These are phyloP conservation scores for Kazachstania taianensis DNA, from an alignment of 805 yeast genomes.

Conservation along the genomic window DNA sequence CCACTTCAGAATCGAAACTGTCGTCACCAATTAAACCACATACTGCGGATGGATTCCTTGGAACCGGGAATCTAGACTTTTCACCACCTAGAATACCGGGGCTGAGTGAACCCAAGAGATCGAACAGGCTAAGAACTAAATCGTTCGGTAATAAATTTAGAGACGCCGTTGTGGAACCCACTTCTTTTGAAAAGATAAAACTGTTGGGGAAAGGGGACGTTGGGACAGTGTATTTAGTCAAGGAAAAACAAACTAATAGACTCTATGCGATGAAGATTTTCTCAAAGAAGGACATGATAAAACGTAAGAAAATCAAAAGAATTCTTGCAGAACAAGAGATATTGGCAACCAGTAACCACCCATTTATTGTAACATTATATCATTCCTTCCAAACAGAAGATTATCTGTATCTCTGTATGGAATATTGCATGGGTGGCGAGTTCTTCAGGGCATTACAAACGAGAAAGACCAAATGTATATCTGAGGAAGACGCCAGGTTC, in stretches of 20 bases:
- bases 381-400: conserved; percentile 96
- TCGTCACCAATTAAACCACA: background rate
- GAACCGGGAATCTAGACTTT: no score
- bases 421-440: conserved; percentile 98
- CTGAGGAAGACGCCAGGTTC: conserved; percentile 82
- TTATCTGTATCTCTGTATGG: conserved; percentile 89
- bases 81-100: conserved; percentile 2
- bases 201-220: conserved; percentile 96
- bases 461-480: conserved; percentile 70
- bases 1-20: background rate
- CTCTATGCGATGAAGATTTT: conserved; percentile 89
- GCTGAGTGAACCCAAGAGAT: conserved; percentile 23
- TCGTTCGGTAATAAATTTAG: conserved; percentile 58
- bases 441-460: conserved; percentile 94
- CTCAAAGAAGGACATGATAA: conserved; percentile 86
- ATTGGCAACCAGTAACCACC: conserved; percentile 89
- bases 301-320: conserved; percentile 87
- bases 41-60: no score
- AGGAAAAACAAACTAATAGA: conserved; percentile 64
- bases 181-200: conserved; percentile 79
- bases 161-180: conserved; percentile 75
- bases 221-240: conserved; percentile 88
- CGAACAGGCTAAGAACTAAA: conserved; percentile 33
- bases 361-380: conserved; percentile 90
- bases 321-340: conserved; percentile 96